These are phyloP conservation scores for Syncephalastrum racemosum DNA, from an alignment of 371 early-diverging fungal species.

Conservation along the genomic window DNA sequence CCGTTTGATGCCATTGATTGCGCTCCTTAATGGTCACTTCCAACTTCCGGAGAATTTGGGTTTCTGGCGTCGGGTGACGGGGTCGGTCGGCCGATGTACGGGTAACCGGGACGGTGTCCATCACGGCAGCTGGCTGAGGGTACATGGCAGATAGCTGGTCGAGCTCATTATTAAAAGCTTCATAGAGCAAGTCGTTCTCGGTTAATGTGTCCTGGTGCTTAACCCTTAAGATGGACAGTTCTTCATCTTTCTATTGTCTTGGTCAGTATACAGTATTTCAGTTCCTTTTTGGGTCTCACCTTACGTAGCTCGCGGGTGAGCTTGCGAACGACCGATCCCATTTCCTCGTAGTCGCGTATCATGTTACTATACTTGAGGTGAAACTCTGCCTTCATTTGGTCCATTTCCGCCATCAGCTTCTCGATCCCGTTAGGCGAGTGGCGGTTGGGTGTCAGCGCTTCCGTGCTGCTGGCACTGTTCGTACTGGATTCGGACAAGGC, in stretches of 20 bases:
- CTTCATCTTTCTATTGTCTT: constrained; percentile 20
- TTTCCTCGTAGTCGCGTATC: constrained; percentile 20
- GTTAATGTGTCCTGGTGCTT: constrained; percentile 18
- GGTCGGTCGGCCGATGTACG: constrained; percentile 15
- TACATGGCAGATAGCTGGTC: constrained; percentile 16
- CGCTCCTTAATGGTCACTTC: constrained; percentile 32
- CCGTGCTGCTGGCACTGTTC: constrained; percentile 6
- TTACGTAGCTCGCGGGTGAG: constrained; percentile 10
- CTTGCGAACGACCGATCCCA: constrained; percentile 12
- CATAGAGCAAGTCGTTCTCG: constrained; percentile 18
- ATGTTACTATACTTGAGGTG: constrained; percentile 10
- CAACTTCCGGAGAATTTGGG: constrained; percentile 25
- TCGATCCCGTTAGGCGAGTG: constrained; percentile 8
- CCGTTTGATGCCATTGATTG: constrained; percentile 40
- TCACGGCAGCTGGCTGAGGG: neutral
- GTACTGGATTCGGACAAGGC: constrained; percentile 4
- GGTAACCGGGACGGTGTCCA: neutral
- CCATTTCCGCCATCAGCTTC: constrained; percentile 17
- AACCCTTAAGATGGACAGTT: constrained; percentile 9
- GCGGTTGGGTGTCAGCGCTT: neutral
- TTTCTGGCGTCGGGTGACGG: constrained; percentile 29
- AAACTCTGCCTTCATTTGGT: constrained; percentile 17
- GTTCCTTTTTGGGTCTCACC: constrained; percentile 3
- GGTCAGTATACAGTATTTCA: neutral
- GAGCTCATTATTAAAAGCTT: constrained; percentile 26